Evolutionary conservation across 139 green algal species (phyloP), one percentile per base, ranked within the genome.

Genomic region (Cymbomonas tetramitiformis): DNA sequence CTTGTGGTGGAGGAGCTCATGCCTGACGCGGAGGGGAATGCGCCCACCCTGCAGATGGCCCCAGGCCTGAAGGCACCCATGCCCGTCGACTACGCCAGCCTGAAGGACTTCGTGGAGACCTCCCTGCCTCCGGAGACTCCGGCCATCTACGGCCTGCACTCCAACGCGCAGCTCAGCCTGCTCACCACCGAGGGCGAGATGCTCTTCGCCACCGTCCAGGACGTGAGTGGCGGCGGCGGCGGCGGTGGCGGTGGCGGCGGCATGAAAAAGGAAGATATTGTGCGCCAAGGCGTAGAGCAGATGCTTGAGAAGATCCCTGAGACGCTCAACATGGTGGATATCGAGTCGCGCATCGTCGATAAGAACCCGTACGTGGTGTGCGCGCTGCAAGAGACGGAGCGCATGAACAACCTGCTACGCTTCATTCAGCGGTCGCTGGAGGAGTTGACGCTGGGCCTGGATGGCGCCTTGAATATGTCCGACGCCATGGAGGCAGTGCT

Each of bases 391-490:
- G 76, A 92, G 72, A 72, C 77, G 7, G 71, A 38, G 5, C 74
- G 80, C 50, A 86, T 92, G 80, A 88, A 86, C 64, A 65, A 52
- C 2, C 76, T 92, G 59, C 68, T 92, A 33, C 57, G 52, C 4
- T 82, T 87, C 70, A 87, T 92, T 77, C 77, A 74, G 48, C 72
- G 75, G 29, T 78, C 59, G 33, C 83, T 92, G 75, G 79, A 92
- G 56, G 83, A 92, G 71, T 71, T 92, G 61, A 71, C 79, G 64
- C 74, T 92, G 39, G 83, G 83, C 21, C 71, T 92, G 40, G 83
- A 88, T 47, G 83, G 83, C 48, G 79, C 83, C 15, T 68, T 92
- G 24, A 92, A 92, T 68, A 88, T 92, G 80, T 83, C 68, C 43
- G 79, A 83, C 23, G 76, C 75, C 56, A 92, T 92, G 83, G 83